phyloP scores from a whole-genome alignment of 2,329 filamentous ascomycete genomes.

The Aquanectria penicillioides region DNA sequence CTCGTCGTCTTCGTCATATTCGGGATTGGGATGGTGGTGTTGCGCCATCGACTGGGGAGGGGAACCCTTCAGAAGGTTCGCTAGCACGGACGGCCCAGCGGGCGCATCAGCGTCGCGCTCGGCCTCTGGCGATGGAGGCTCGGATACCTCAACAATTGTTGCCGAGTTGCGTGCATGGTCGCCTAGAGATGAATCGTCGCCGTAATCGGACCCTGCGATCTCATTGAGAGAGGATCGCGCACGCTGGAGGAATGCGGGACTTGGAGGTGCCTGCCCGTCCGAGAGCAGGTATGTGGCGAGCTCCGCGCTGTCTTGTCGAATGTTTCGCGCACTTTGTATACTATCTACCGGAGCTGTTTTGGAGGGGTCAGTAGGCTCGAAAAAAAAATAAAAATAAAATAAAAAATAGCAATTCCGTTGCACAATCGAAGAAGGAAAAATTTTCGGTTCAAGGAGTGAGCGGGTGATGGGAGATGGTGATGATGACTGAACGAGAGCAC shows the following conservation, averaged over 20 bases:
- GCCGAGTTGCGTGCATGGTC: slow-evolving; percentile 50
- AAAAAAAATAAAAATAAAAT: too few species aligned
- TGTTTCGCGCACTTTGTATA: slow-evolving; percentile 78
- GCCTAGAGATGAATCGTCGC: slow-evolving; percentile 31
- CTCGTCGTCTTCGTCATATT: slow-evolving; percentile 10
- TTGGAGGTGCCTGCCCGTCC: slow-evolving; percentile 61
- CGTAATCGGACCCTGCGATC: slow-evolving; percentile 34
- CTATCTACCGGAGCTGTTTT: slow-evolving; percentile 68
- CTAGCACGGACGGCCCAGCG: slow-evolving; percentile 54
- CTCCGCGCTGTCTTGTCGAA: slow-evolving; percentile 88
- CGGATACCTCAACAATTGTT: slow-evolving; percentile 70
- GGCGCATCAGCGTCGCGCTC: slow-evolving; percentile 30
- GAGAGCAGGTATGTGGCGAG: slow-evolving; percentile 84
- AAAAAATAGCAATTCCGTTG: too few species aligned
- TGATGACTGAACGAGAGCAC: background rate
- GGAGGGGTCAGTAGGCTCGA: slow-evolving; percentile 4
- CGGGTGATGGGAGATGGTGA: slow-evolving; percentile 1
- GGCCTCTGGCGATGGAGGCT: slow-evolving; percentile 49
- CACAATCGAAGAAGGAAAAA: background rate
- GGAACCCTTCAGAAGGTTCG: slow-evolving; percentile 61
- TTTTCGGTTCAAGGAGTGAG: background rate
- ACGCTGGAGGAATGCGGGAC: slow-evolving; percentile 58
- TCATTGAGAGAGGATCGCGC: slow-evolving; percentile 44
- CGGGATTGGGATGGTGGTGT: slow-evolving; percentile 22
- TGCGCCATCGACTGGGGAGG: slow-evolving; percentile 52